Conservation (phyloP, 306 rosid species). For the Vigna angularis region DNA sequence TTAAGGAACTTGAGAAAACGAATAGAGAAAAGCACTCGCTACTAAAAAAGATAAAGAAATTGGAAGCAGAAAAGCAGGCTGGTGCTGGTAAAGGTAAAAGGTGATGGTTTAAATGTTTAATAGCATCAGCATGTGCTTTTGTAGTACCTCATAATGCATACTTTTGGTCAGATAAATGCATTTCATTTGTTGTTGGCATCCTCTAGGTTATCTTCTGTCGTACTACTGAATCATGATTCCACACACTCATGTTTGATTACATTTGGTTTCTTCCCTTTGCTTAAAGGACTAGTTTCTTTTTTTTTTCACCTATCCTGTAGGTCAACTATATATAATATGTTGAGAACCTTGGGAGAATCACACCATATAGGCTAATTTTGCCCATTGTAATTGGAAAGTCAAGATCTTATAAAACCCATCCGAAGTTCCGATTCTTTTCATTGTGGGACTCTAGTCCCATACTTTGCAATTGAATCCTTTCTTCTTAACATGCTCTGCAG, state of each 20-base stretch:
- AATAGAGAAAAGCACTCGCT: conserved; percentile 62
- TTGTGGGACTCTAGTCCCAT: background rate
- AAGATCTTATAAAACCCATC: background rate
- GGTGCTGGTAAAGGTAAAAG: conserved; percentile 64
- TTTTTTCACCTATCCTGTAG: background rate
- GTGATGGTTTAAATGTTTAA: conserved; percentile 41
- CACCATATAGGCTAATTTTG: background rate
- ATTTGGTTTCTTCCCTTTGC: conserved; percentile 19
- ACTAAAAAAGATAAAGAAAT: conserved; percentile 57
- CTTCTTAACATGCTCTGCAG: background rate
- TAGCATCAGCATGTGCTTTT: conserved; percentile 23
- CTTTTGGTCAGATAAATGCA: conserved; percentile 23
- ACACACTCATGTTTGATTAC: background rate
- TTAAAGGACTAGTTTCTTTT: background rate
- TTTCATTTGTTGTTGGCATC: conserved; percentile 18
- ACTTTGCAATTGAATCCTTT: conserved; percentile 2
- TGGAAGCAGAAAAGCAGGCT: conserved; percentile 65
- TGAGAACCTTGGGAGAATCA: no score
- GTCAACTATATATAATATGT: background rate
- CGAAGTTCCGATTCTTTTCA: background rate
- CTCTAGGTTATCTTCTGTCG: conserved; percentile 1
- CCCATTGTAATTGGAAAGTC: background rate
- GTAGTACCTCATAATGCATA: conserved; percentile 9
- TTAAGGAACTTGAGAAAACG: conserved; percentile 63
- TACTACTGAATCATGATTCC: background rate